A percentile compares a stretch with the other conserved stretches of the same genome.
Conservation (phyloP, 129 eudicot genomes). For the Smallanthus sonchifolius region DNA sequence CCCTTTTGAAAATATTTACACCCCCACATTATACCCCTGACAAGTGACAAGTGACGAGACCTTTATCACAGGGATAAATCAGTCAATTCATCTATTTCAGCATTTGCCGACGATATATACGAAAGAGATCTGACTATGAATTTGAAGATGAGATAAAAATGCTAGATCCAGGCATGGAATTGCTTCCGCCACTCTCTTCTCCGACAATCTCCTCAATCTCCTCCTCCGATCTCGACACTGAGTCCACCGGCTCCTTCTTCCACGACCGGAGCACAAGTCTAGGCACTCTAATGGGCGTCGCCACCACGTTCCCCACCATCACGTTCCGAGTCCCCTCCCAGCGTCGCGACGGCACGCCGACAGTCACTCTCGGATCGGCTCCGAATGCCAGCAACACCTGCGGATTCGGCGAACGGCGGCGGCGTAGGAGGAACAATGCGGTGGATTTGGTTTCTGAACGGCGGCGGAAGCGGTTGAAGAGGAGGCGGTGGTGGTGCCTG, state of each 20-base stretch:
- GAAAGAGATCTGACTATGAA: background rate
- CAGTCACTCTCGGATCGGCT: slow-evolving; percentile 9
- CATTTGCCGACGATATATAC: background rate
- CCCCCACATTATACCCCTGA: background rate
- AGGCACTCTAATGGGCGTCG: slow-evolving; percentile 82
- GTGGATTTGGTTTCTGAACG: slow-evolving; percentile 27
- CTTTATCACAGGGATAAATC: background rate
- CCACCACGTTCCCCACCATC: slow-evolving; percentile 55
- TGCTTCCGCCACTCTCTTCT: slow-evolving; percentile 57
- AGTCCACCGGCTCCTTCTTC: slow-evolving; percentile 84
- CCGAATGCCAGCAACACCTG: background rate
- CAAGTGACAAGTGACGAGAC: background rate
- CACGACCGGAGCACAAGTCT: slow-evolving; percentile 72
- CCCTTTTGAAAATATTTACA: background rate
- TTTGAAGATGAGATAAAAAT: slow-evolving; percentile 6
- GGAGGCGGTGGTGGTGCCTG: slow-evolving; percentile 67
- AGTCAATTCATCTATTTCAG: background rate
- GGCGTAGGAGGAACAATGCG: slow-evolving; percentile 21
- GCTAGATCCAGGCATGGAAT: slow-evolving; percentile 59
- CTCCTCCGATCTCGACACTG: slow-evolving; percentile 83
- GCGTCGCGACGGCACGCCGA: slow-evolving; percentile 27
- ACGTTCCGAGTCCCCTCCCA: slow-evolving; percentile 61
- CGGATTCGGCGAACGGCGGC: slow-evolving; percentile 21
- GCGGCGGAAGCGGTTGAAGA: slow-evolving; percentile 29
- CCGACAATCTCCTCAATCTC: slow-evolving; percentile 70